Evolutionary conservation across 257 asterid species (phyloP).

Genomic region (Cynanchum wilfordii): DNA sequence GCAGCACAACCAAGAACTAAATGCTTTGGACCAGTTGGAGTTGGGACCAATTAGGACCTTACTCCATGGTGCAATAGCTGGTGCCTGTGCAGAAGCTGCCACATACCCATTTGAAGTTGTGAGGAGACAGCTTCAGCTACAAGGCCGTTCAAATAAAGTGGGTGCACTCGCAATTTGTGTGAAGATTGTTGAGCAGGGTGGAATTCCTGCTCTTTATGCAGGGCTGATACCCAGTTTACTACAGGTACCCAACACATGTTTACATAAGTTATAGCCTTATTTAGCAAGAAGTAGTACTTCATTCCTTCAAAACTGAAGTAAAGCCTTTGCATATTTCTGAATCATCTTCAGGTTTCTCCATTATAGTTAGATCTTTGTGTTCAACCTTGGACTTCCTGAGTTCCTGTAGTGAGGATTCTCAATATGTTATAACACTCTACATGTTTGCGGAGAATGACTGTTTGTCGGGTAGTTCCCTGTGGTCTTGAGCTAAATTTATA

Average conservation of each 20-base stretch:
- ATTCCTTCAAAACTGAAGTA: background rate
- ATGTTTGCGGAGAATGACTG: background rate
- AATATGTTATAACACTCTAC: background rate
- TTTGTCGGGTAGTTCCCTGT: background rate
- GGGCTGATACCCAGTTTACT: conserved; percentile 87
- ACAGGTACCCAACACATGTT: conserved; percentile 46
- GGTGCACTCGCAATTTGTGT: conserved; percentile 61
- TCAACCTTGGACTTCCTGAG: background rate
- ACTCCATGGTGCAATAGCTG: conserved; percentile 89
- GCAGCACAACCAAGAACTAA: conserved; percentile 57
- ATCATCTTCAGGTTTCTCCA: background rate
- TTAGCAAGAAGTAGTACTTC: background rate
- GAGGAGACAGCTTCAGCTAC: conserved; percentile 91
- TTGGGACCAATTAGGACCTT: conserved; percentile 87
- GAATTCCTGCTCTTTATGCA: conserved; percentile 86
- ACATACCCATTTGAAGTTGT: conserved; percentile 94
- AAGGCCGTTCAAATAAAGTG: conserved; percentile 67
- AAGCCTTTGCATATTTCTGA: conserved; percentile 5
- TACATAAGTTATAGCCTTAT: background rate
- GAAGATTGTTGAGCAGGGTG: conserved; percentile 78
- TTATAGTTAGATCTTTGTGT: background rate
- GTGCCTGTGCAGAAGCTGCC: conserved; percentile 97
- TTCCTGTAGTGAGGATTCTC: background rate
- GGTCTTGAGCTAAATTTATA: background rate
- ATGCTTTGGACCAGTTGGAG: conserved; percentile 83